phyloP scores from a whole-genome alignment of 164 flowering plant species.

The Paratinospora sagittata region DNA sequence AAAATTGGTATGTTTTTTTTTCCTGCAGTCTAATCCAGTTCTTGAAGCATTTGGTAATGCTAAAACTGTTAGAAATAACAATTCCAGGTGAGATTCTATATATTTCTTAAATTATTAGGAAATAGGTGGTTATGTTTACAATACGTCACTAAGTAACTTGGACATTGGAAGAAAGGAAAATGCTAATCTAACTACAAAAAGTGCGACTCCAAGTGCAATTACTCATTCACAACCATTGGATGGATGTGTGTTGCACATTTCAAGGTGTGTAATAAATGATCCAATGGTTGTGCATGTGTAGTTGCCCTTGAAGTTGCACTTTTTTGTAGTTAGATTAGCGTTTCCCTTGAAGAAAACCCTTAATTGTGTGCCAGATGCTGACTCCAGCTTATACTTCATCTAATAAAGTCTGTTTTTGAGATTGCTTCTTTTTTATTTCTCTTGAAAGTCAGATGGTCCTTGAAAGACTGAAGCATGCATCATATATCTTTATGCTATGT shows the following conservation, averaged over 20 bases:
- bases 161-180: no score
- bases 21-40: constrained; percentile 85
- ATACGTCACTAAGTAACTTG: background rate
- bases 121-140: background rate
- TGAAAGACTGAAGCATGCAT: background rate
- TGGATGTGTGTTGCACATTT: no score
- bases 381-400: background rate
- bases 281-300: no score
- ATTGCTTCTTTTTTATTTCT: background rate
- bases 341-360: background rate
- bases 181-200: no score
- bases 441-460: background rate
- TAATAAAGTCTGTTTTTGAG: background rate
- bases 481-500: background rate
- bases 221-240: no score
- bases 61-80: constrained; percentile 75
- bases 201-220: no score
- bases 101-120: background rate
- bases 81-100: constrained; percentile 59
- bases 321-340: no score
- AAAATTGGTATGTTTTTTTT: constrained; percentile 12
- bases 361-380: background rate
- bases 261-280: no score
- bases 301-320: no score
- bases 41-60: constrained; percentile 96